Evolutionary conservation across 768 basidiomycete species (phyloP), one percentile per base, ranked within the genome.

Genomic region (Lyophyllum decastes): DNA sequence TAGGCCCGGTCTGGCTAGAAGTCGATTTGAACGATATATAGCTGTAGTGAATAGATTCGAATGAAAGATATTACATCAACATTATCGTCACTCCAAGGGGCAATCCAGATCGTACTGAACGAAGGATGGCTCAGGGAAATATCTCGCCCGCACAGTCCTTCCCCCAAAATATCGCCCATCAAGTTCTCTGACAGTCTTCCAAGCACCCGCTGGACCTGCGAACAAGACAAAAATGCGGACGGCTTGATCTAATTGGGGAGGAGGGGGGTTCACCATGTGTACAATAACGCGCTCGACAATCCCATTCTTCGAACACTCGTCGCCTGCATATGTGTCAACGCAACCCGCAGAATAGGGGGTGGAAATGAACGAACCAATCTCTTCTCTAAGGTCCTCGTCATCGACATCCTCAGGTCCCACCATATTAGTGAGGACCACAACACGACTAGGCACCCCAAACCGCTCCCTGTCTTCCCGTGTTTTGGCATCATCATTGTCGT

Each of bases 141-240:
- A 95, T 64, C 89, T 78, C 41, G 94, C 94, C 44, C 89, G 79
- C 27, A 96, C 91, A 16, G 82, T 81, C 61, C 89, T 80, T 10
- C 96, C 96, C 12, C 91, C 95, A 67, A 98, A 98, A 69, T 84
- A 96, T 26, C 95, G 81, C 21, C 94, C 96, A 65, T 98, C 94
- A 52, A 98, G 79, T 70, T 96, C 94, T 48, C 94, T 84, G 2
- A 95, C 92, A 0, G 94, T 95, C 72, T 94, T 93, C 95, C 95
- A 98, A 6, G 95, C 96, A 11, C 94, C 96, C 0, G 83, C 95
- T 4, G 92, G 92, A 1, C 95, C 96, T 0, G 87, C 86, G 66
- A 96, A 98, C 52, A 91, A 76, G 16, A 98, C 89, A 68, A 97
- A 98, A 53, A 98, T 88, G 51, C 95, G 87, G 4, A 97, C 89